Base-by-base conservation (phyloP, 805 yeast genomes). In the Priceomyces haplophilus region DNA sequence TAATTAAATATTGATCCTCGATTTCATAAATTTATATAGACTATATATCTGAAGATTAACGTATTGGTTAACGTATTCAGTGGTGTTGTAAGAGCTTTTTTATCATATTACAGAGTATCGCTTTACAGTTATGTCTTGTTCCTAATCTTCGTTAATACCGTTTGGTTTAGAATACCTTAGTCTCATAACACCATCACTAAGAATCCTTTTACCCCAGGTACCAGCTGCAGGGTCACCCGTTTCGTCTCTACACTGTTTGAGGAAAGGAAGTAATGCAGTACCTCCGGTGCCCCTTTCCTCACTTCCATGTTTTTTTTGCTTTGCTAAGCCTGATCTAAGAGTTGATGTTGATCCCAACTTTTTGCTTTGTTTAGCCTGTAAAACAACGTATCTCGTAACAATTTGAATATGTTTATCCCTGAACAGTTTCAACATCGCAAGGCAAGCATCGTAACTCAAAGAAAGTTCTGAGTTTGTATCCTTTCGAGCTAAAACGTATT, bases 181-280 rank as follows among this genome's bases (percentile, higher is more conserved):
- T 43, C 69, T 58, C 73, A 69, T 68, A 5, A 69, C 74, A 7
- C 83, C 82, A 46, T 78, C 77, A 42, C 80, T 76, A 41, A 83
- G 67, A 19, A 83, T 70, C 47, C 91, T 75, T 57, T 79, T 80
- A 59, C 96, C 96, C 97, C 97, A 89, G 37, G 71, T 76, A 43
- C 96, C 91, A 19, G 96, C 96, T 17, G 97, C 96, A 10, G 89
- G 80, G 53, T 85, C 93, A 34, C 96, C 96, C 2, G 97, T 90
- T 61, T 90, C 97, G 65, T 90, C 97, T 62, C 97, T 78, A 53
- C 97, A 91, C 64, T 91, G 97, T 63, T 89, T 90, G 59, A 90
- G 74, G 67, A 90, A 91, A 20, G 97, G 96, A 45, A 90, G 76
- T 54, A 90, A 72, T 1, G 95, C 82, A 0, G 97, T 90, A 35